These are phyloP conservation scores for Alternaria arborescens DNA, from an alignment of 2,329 filamentous ascomycete species.

Conservation along the genomic window DNA sequence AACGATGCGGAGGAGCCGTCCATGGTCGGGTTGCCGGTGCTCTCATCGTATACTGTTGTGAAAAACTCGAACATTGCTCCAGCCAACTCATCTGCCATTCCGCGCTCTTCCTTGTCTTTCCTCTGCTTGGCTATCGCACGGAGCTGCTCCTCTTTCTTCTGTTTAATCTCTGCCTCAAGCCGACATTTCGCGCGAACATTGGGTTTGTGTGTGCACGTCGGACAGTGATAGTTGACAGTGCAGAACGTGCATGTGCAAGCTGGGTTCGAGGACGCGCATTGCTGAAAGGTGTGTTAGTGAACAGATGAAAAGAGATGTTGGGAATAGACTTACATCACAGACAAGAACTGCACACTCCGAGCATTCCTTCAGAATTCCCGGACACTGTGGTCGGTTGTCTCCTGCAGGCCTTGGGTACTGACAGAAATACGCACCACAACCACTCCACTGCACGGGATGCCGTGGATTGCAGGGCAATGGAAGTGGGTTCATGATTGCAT, in stretches of 20 bases:
- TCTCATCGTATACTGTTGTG: slow-evolving; percentile 33
- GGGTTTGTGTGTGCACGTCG: slow-evolving; percentile 46
- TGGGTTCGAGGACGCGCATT: slow-evolving; percentile 42
- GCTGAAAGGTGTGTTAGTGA: slow-evolving; percentile 29
- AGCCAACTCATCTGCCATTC: slow-evolving; percentile 46
- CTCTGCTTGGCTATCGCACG: slow-evolving; percentile 40
- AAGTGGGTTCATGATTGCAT: slow-evolving; percentile 43
- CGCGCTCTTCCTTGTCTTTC: slow-evolving; percentile 46
- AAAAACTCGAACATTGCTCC: slow-evolving; percentile 49
- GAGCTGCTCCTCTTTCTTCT: slow-evolving; percentile 42
- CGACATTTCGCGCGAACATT: slow-evolving; percentile 48
- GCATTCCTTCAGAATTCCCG: slow-evolving; percentile 50
- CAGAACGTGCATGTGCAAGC: slow-evolving; percentile 52
- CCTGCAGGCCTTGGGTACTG: slow-evolving; percentile 50
- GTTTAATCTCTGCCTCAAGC: slow-evolving; percentile 46
- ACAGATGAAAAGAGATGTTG: neutral
- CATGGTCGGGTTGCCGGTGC: slow-evolving; percentile 6
- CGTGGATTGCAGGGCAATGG: slow-evolving; percentile 51
- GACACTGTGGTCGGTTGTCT: slow-evolving; percentile 50
- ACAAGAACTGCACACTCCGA: slow-evolving; percentile 51
- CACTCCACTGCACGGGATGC: slow-evolving; percentile 56
- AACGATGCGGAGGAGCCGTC: slow-evolving; percentile 12
- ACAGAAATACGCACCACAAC: slow-evolving; percentile 55
- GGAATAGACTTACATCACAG: slow-evolving; percentile 50
- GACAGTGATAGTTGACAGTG: slow-evolving; percentile 52